phyloP scores from a whole-genome alignment of 2,329 filamentous ascomycete genomes.

The Monilinia vaccinii-corymbosi region DNA sequence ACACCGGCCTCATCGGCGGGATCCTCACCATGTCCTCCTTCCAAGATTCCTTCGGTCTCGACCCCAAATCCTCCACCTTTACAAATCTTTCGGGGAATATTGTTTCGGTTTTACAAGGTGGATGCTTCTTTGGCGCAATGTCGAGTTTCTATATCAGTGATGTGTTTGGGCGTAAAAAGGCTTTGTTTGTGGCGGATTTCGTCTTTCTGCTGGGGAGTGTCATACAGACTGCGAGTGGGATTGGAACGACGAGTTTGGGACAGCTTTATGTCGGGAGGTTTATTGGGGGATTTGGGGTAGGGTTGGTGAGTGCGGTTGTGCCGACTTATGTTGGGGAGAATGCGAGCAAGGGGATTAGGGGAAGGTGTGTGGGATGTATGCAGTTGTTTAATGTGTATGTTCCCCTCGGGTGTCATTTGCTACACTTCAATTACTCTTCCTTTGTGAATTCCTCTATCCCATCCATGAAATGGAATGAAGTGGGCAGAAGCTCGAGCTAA shows the following conservation, averaged over 20 bases:
- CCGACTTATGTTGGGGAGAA: conserved; percentile 15
- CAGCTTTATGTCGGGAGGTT: conserved; percentile 11
- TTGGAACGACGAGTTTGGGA: conserved; percentile 5
- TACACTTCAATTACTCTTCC: neutral
- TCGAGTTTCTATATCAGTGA: conserved; percentile 32
- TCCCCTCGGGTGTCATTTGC: no score
- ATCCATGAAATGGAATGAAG: neutral
- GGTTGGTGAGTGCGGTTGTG: conserved; percentile 12
- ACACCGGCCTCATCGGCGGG: conserved; percentile 65
- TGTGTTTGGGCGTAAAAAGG: conserved; percentile 16
- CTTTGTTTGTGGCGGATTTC: conserved; percentile 8
- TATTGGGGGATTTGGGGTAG: conserved; percentile 13
- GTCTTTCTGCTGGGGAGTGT: conserved; percentile 8
- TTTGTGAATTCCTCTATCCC: neutral
- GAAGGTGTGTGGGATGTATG: conserved; percentile 13
- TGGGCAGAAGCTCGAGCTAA: neutral
- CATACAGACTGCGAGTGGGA: conserved; percentile 9
- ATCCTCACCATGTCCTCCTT: conserved; percentile 59
- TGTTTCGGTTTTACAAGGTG: conserved; percentile 57
- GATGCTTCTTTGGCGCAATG: conserved; percentile 55
- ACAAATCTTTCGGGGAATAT: conserved; percentile 28
- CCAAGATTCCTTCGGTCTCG: conserved; percentile 30
- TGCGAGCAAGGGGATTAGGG: conserved; percentile 12
- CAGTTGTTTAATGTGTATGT: conserved; percentile 16
- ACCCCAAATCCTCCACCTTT: neutral